Evolutionary conservation across 768 basidiomycete genomes (phyloP).

Genomic region (Amanita rubescens): DNA sequence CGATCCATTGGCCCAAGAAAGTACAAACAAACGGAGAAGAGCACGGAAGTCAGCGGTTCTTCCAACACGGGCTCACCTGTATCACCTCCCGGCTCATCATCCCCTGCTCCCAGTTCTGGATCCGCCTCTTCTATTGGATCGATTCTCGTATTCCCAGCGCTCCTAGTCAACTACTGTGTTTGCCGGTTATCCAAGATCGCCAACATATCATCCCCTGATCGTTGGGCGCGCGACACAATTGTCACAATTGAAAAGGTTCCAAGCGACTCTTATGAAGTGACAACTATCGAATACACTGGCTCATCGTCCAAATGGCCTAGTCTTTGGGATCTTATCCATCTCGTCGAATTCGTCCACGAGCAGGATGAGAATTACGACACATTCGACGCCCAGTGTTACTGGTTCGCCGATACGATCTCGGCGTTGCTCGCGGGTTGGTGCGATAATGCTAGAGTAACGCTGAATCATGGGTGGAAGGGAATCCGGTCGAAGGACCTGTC

Average conservation of each 20-base stretch:
- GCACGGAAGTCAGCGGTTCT: not conserved
- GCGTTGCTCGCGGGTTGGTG: not conserved
- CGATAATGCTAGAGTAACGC: not conserved
- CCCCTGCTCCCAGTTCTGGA: not conserved
- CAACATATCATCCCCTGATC: not conserved
- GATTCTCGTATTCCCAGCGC: not conserved
- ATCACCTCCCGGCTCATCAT: not conserved
- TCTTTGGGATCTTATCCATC: not conserved
- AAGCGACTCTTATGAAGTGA: not conserved
- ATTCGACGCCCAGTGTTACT: constrained; percentile 2
- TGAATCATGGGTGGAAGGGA: not conserved
- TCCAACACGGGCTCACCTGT: not conserved
- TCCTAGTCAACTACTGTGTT: not conserved
- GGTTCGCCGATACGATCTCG: constrained; percentile 1
- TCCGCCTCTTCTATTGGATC: not conserved
- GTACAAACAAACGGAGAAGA: not conserved
- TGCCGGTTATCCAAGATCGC: not conserved
- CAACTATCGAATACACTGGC: not conserved
- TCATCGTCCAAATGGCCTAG: not conserved
- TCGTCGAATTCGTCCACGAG: not conserved
- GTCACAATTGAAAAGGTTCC: not conserved
- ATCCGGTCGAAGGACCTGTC: not conserved
- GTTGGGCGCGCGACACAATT: not conserved
- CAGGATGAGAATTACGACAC: not conserved
- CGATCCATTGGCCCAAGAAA: not conserved